phyloP scores from a whole-genome alignment of 1,284 basidiomycete genomes.

The Ceratobasidium sp. region DNA sequence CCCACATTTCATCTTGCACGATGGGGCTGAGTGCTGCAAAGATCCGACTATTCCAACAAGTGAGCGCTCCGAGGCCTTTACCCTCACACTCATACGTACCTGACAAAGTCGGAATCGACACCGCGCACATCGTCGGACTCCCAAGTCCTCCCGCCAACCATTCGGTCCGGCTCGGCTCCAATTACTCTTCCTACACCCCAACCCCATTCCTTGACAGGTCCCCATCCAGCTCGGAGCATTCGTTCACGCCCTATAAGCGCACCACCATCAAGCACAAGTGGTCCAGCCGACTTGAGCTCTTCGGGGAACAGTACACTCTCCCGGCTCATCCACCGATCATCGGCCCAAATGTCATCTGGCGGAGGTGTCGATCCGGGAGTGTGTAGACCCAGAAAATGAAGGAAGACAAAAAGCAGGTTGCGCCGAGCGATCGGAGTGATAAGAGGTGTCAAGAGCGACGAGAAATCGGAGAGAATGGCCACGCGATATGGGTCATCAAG shows the following conservation, averaged over 20 bases:
- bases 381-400: constrained; percentile 77
- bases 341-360: constrained; percentile 44
- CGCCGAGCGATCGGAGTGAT: constrained; percentile 66
- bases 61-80: neutral
- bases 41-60: constrained; percentile 58
- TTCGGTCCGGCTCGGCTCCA: constrained; percentile 51
- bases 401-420: constrained; percentile 78
- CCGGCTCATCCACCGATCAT: constrained; percentile 42
- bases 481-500: constrained; percentile 80
- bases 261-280: constrained; percentile 62
- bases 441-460: constrained; percentile 74
- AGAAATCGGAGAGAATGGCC: constrained; percentile 85
- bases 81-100: constrained; percentile 47
- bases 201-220: constrained; percentile 76
- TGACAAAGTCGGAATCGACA: constrained; percentile 64
- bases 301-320: constrained; percentile 25
- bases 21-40: constrained; percentile 68
- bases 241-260: constrained; percentile 74
- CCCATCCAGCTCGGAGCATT: constrained; percentile 71
- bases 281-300: constrained; percentile 23
- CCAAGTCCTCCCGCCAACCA: constrained; percentile 65
- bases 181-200: constrained; percentile 64
- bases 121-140: constrained; percentile 63
- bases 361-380: constrained; percentile 53
- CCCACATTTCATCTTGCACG: constrained; percentile 70